Percentiles rank a stretch among this genome's conserved stretches.
Evolutionary conservation across 1,284 basidiomycete species (phyloP).

Genomic region (Boletus sp.): DNA sequence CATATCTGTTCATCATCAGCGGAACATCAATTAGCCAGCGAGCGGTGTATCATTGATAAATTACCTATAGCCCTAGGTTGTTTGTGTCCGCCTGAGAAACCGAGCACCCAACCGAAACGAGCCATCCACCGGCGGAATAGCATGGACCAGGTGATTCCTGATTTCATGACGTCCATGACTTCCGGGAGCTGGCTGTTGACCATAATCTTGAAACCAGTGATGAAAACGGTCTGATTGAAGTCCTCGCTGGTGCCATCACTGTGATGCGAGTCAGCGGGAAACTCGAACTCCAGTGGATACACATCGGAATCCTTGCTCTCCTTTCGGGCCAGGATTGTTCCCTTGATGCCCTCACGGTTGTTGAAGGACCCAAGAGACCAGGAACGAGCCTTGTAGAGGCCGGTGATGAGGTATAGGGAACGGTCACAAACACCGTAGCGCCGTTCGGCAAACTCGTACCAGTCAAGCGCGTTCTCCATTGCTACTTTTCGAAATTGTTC

Average conservation of each 20-base stretch:
- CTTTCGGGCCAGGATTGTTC: neutral
- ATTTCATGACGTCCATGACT: neutral
- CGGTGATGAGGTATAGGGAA: slow-evolving; percentile 1
- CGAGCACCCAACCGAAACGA: neutral
- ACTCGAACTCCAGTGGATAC: neutral
- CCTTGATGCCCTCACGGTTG: neutral
- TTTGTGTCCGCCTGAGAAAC: no score
- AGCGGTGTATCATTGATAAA: neutral
- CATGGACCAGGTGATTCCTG: neutral
- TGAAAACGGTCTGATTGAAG: neutral
- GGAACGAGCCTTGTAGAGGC: neutral
- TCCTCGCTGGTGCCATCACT: neutral
- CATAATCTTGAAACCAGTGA: neutral
- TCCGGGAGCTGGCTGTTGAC: neutral
- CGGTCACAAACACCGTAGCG: neutral
- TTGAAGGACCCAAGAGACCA: neutral
- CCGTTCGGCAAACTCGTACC: neutral
- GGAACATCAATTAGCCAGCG: neutral
- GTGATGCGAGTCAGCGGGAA: neutral
- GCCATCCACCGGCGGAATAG: neutral
- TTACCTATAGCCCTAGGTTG: neutral
- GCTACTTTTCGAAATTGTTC: neutral
- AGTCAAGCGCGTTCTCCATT: neutral
- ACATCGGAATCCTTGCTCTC: neutral
- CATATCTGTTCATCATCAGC: neutral